These are phyloP conservation scores for Pontederia crassipes DNA, from an alignment of 176 grass and related monocot species.

Conservation along the genomic window DNA sequence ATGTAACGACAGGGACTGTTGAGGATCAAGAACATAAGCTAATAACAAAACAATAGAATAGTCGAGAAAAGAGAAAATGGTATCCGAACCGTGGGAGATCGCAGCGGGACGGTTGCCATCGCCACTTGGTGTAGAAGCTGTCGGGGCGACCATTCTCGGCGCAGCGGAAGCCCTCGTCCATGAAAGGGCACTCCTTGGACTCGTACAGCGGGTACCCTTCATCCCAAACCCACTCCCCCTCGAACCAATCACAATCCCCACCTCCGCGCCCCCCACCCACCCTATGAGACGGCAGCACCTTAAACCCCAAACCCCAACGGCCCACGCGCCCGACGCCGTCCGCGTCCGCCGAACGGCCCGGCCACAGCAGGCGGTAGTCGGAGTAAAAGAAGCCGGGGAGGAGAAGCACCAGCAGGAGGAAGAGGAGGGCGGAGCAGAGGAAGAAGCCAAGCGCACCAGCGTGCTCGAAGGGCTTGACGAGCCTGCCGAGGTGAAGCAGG, in stretches of 20 bases:
- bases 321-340: too few species aligned
- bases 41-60: too few species aligned
- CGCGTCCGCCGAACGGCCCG: not conserved
- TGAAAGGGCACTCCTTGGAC: slow-evolving; percentile 62
- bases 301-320: too few species aligned
- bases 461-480: slow-evolving; percentile 14
- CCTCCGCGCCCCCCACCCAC: too few species aligned
- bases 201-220: slow-evolving; percentile 67
- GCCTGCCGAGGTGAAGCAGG: not conserved
- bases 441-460: not conserved
- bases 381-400: not conserved
- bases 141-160: slow-evolving; percentile 73
- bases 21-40: too few species aligned
- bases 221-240: slow-evolving; percentile 80
- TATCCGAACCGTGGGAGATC: slow-evolving; percentile 81
- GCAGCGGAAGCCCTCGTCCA: slow-evolving; percentile 74
- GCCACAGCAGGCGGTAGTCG: not conserved
- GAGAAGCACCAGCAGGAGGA: not conserved
- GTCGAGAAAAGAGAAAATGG: too few species aligned
- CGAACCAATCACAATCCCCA: slow-evolving; percentile 68
- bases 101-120: slow-evolving; percentile 70
- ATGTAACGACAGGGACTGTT: too few species aligned
- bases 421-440: not conserved
- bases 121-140: slow-evolving; percentile 59
- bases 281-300: too few species aligned